Base-by-base conservation (phyloP, 1,284 basidiomycete species). In the Butyriboletus appendiculatus region DNA sequence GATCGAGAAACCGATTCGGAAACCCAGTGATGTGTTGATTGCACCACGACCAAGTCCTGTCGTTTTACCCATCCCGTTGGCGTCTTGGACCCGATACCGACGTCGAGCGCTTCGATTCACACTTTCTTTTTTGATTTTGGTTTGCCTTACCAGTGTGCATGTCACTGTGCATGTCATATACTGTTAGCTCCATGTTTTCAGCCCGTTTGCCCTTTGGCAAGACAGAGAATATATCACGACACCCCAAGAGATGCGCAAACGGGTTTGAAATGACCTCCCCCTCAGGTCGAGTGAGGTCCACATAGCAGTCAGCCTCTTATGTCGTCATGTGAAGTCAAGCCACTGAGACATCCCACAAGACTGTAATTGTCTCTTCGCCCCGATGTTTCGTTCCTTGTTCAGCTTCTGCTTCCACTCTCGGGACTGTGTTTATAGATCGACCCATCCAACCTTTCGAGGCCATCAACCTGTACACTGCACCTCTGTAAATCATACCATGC, bases 111-210 rank as follows among this genome's bases (percentile, higher is more conserved):
- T 52, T 54, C 42, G 45, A 54, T 33, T 24, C 6, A 30, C 28
- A n/a, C 3, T 26, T 12, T 14, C 10, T 16, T 22, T 15, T 26
- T 24, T 11, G 18, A 7, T 18, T 50, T 48, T 26, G 28, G 24
- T 41, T 49, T 48, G n/a, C 30, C 45, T 28, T 43, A 37, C 35
- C 43, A 20, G 45, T 18, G 20, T 62, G 45, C 32, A 22, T 43
- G 51, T 33, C 32, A 24, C 35, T 34, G 24, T 52, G 40, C 26
- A 42, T 28, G 22, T 40, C 47, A 43, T 63, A 22, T 53, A 48
- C 16, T 20, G 45, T 44, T 49, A 44, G 48, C 39, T 45, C 38
- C 43, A 14, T 64, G 63, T 57, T 64, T 52, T 68, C 52, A 22
- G 20, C 18, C 22, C 43, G 38, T 44, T 45, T 35, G 5, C 16